A percentile compares a stretch with the other conserved stretches of the same genome.
Conservation (phyloP, 176 grass and related monocot species). For the Aegilops longissima region DNA sequence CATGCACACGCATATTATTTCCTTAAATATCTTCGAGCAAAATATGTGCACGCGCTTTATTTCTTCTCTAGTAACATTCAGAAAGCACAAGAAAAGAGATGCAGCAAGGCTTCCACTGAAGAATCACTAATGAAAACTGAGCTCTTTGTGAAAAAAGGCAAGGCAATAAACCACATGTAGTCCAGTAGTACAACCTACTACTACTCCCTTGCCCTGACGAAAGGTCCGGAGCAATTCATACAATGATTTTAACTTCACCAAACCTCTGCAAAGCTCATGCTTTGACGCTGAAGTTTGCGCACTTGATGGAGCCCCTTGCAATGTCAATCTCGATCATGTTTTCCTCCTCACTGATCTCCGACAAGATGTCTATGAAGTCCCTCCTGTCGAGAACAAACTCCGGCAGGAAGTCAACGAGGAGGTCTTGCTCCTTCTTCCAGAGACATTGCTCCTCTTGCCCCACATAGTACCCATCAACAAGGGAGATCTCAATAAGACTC, state of each 20-base stretch:
- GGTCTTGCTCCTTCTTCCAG: slow-evolving; percentile 43
- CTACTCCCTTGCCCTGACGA: background rate
- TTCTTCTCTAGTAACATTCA: slow-evolving; percentile 18
- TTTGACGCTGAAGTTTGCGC: slow-evolving; percentile 56
- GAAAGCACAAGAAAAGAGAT: background rate
- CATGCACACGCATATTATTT: slow-evolving; percentile 13
- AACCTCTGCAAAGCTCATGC: slow-evolving; percentile 53
- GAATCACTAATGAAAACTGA: slow-evolving; percentile 10
- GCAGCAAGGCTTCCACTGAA: slow-evolving; percentile 22
- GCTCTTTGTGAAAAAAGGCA: background rate
- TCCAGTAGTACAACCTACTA: slow-evolving; percentile 5
- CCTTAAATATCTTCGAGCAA: background rate
- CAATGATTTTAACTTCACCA: slow-evolving; percentile 27
- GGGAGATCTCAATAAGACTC: slow-evolving; percentile 81
- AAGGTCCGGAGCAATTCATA: slow-evolving; percentile 1
- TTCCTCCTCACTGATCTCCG: slow-evolving; percentile 76
- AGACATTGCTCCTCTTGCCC: slow-evolving; percentile 21
- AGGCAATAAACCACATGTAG: slow-evolving; percentile 9
- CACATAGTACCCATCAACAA: slow-evolving; percentile 52
- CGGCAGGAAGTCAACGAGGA: slow-evolving; percentile 45
- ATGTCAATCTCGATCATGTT: slow-evolving; percentile 96
- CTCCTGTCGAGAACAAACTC: slow-evolving; percentile 59
- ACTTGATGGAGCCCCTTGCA: slow-evolving; percentile 75
- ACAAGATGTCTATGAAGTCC: slow-evolving; percentile 64
- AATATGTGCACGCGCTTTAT: slow-evolving; percentile 30